Conservation (phyloP, 1,284 basidiomycete species). For the Malassezia pachydermatis region DNA sequence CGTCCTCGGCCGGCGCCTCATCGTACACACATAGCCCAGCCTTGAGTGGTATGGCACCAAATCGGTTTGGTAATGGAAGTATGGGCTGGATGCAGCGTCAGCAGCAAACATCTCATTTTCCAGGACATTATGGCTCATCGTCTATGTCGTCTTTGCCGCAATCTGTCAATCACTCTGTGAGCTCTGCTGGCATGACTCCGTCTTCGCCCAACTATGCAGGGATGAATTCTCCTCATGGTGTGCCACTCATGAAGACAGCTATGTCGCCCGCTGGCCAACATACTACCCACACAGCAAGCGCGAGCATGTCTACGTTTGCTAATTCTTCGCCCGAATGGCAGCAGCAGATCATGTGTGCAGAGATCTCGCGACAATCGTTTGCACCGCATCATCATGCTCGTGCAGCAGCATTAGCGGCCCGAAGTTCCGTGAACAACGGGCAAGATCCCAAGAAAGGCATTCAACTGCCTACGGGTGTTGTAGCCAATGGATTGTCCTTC, state of each 20-base stretch:
- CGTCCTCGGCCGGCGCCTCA: background rate
- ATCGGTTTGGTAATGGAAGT: background rate
- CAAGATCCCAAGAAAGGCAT: slow-evolving; percentile 51
- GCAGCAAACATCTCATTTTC: slow-evolving; percentile 1
- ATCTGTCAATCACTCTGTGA: slow-evolving; percentile 27
- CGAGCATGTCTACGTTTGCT: slow-evolving; percentile 21
- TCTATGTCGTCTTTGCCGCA: slow-evolving; percentile 36
- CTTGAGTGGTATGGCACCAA: background rate
- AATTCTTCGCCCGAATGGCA: slow-evolving; percentile 39
- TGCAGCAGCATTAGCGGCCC: slow-evolving; percentile 54
- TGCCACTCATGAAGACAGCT: slow-evolving; percentile 30
- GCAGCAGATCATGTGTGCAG: slow-evolving; percentile 30
- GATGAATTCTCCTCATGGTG: slow-evolving; percentile 26
- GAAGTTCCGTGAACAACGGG: slow-evolving; percentile 50
- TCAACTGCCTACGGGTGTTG: slow-evolving; percentile 33
- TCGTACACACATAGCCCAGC: slow-evolving; percentile 1
- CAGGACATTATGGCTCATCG: slow-evolving; percentile 34
- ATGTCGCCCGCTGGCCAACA: slow-evolving; percentile 17
- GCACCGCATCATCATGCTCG: slow-evolving; percentile 55
- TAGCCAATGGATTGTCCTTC: slow-evolving; percentile 49
- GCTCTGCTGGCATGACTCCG: slow-evolving; percentile 21
- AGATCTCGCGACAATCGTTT: slow-evolving; percentile 52
- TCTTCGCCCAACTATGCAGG: slow-evolving; percentile 32
- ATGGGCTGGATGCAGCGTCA: slow-evolving; percentile 14
- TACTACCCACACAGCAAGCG: background rate